Evolutionary conservation across 805 yeast genomes (phyloP), one percentile per base, ranked within the genome.

Genomic region (Metschnikowia bowlesiae): DNA sequence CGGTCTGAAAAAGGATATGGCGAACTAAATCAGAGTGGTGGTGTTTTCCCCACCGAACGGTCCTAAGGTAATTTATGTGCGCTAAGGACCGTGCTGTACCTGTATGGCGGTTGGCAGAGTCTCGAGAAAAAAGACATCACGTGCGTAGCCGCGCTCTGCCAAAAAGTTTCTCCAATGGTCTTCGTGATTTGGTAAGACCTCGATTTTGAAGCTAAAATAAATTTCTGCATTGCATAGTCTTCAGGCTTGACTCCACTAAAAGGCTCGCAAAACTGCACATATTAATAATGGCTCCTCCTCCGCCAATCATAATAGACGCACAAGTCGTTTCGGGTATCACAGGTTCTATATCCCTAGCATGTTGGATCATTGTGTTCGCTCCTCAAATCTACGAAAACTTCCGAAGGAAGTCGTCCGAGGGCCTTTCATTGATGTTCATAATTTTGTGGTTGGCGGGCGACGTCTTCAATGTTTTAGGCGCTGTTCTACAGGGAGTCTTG

Each of bases 291-390:
- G 80, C 83, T 4, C 85, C 85, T 26, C 85, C 85, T 34, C 83
- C 83, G 28, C 87, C 90, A 2, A 76, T 84, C 26, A 76, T 79
- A 30, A 71, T 84, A 48, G 85, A 82, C 56, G 83, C 88, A 14
- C 81, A 81, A 55, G 87, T 87, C 14, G 81, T 87, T 16, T 82
- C 89, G 61, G 94, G 92, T 6, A 85, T 87, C 49, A 82, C 87
- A 16, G 88, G 86, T 52, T 89, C 96, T 10, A 89, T 94, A 34
- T 92, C 98, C 16, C 81, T 92, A 43, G 96, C 97, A 13, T 94
- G 97, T 66, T 92, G 99, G 99, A 85, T 94, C 52, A 91, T 94
- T 44, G 99, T 92, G 14, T 92, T 94, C 74, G 95, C 96, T 36
- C 98, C 98, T 9, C 98, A 92, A 65, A 86, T 94, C 41, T 91